Base-by-base conservation (phyloP, 2,329 filamentous ascomycete species). In the Dactylellina haptotyla region DNA sequence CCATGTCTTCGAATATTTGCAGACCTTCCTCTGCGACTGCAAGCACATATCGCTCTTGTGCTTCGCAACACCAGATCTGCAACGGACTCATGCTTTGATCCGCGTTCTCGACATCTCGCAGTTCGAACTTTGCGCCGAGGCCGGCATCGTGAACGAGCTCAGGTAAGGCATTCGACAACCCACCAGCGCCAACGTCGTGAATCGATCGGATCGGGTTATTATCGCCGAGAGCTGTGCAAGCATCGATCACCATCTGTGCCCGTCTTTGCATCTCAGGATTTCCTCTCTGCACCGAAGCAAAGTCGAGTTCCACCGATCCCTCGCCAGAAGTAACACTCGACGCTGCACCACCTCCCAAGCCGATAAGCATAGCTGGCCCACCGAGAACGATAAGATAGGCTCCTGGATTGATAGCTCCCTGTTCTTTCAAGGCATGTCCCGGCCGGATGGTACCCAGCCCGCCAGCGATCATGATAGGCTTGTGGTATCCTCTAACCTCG, bases 401-500 rank as follows among this genome's bases (percentile, higher is more conserved):
- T n/a, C 93, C 94, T 57, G 93, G 87, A 58, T 89, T 89, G 16
- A 99, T 95, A 75, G 91, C 85, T 10, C 87, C 85, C 6, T 89
- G 87, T 75, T 91, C 87, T 83, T 99, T 99, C 70, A 97, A 85
- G 1, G 95, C 94, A 79, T 97, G 91, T 78, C 94, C 89, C 12
- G 95, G 94, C 67, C 95, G 85, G 28, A 98, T 94, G 4, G 91
- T 97, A 53, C 95, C 95, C 34, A 98, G 88, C 79, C 95, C 95
- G 79, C 95, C 95, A 75, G 95, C 95, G 82, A 99, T 92, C 92
- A 97, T 96, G 81, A 97, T 97, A 8, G 95, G 95, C 83, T 99
- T 99, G 82, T 98, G 95, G 80, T 96, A 99, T 23, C 95, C 95
- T 77, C 94, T 87, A 79, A 92, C 86, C 77, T 96, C 92, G 72